Base-by-base conservation (phyloP, 257 asterid species). In the Penstemon eatonii region DNA sequence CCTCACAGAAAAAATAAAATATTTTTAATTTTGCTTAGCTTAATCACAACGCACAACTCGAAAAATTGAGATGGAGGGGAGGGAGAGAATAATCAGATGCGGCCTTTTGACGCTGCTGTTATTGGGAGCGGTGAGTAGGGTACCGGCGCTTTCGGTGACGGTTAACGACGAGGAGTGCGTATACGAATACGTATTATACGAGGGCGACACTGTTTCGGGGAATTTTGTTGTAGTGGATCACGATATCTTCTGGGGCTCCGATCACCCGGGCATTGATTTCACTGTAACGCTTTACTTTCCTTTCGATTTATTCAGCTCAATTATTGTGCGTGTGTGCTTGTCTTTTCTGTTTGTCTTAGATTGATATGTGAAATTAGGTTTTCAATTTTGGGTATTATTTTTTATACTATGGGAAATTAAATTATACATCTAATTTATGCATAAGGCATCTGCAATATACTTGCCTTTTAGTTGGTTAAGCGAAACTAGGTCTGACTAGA, bases 151-250 rank as follows among this genome's bases (percentile, higher is more conserved):
- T n/a, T 78, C 94, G 7, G 79, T 92, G 51, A 81, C 90, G 25
- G 98, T 92, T 5, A 80, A 57, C 66, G 74, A 90, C 47, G 85
- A 55, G 3, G 98, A 92, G 76, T 92, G 98, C 75, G 90, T 92
- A 0, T 86, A 69, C 74, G 98, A 92, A 41, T 92, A 90, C 79
- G 95, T 90, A 1, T 81, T 69, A 59, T 82, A 86, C 76, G 88
- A 85, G 53, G 92, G 85, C 71, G 98, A 90, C 76, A 69, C 87
- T 50, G 79, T 92, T 52, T 81, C 96, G 6, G 98, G 98, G 3
- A 90, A 90, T 77, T 90, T 92, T 76, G 91, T 92, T 49, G 90
- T 88, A 59, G 86, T 75, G 7, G 90, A 92, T 72, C 89, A 87
- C 77, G 97, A 93, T 65, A 67, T 69, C 55, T 93, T 87, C 82